Evolutionary conservation across 2,329 filamentous ascomycete species (phyloP), one percentile per base, ranked within the genome.

Genomic region (Pestalotiopsis sp.): DNA sequence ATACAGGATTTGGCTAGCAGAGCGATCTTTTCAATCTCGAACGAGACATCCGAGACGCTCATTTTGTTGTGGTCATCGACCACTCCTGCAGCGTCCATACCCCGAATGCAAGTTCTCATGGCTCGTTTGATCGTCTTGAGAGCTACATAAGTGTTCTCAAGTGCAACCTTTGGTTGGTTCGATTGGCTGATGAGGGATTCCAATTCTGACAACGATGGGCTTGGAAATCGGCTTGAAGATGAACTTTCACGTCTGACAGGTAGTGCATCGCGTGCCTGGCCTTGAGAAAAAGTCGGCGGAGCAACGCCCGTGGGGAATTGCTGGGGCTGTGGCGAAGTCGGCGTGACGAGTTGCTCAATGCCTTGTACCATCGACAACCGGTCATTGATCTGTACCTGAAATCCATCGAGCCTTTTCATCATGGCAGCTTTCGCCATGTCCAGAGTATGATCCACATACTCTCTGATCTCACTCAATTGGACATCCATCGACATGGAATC

Each of bases 31-130:
- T 56, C 57, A 3, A 68, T 27, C 56, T 68, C 67, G 17, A 25
- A 68, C 1, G 62, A 65, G n/a, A 68, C 59, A 38, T 68, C 67
- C 27, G 67, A 61, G n/a, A 68, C 31, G n/a, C 49, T 27, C 17
- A 68, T 27, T 56, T 68, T 68, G 27, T 58, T n/a, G 5, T 57
- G 27, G 23, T 66, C 41, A 49, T 68, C 67, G 9, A 56, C 61
- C 23, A 52, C 57, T 9, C 57, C 62, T 12, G 14, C 25, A 7
- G 56, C 57, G 27, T 68, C 67, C 63, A 68, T 56, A 7, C 27
- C 62, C 23, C 25, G 67, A 12, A 68, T 64, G n/a, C 38, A 17
- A n/a, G 25, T 49, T 20, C 63, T 58, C 36, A 68, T 59, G 2
- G 27, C 62, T n/a, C 31, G 52, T 36, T 63, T 63, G 23, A 60